These are phyloP conservation scores for Rhodotorula sp. DNA, from an alignment of 1,284 basidiomycete genomes.

Conservation along the genomic window DNA sequence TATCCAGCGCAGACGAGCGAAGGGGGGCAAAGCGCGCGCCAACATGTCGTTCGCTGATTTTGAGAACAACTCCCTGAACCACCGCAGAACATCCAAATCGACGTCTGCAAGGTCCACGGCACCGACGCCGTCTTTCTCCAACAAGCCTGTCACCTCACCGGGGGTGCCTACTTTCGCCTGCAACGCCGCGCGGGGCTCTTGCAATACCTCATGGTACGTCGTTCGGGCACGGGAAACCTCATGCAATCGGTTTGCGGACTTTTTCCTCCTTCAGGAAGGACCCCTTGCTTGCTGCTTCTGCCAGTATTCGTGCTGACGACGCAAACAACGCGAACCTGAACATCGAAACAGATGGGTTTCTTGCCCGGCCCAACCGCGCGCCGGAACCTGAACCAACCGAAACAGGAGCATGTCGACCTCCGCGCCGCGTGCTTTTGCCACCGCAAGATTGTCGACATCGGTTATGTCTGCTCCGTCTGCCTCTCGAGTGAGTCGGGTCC, in stretches of 20 bases:
- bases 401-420: slow-evolving; percentile 92
- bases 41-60: too few species aligned
- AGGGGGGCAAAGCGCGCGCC: too few species aligned
- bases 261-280: neutral
- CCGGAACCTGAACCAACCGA: slow-evolving; percentile 75
- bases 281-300: neutral
- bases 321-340: neutral
- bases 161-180: slow-evolving; percentile 85
- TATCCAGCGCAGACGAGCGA: too few species aligned
- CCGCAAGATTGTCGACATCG: slow-evolving; percentile 91
- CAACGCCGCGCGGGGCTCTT: slow-evolving; percentile 75
- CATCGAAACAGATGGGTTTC: slow-evolving; percentile 73
- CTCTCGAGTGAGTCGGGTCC: slow-evolving; percentile 69
- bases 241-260: too few species aligned
- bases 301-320: neutral
- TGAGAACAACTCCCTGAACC: neutral
- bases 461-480: slow-evolving; percentile 96
- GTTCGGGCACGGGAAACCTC: too few species aligned
- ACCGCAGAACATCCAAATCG: slow-evolving; percentile 83
- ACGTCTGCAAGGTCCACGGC: slow-evolving; percentile 89
- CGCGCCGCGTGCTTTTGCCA: slow-evolving; percentile 99
- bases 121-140: slow-evolving; percentile 93
- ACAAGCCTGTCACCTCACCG: slow-evolving; percentile 92
- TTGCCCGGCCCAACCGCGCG: slow-evolving; percentile 78
- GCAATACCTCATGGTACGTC: slow-evolving; percentile 76